Percentiles rank a stretch among this genome's conserved stretches.
Conservation (phyloP, 371 early-diverging fungal species). For the Smittium culicis region DNA sequence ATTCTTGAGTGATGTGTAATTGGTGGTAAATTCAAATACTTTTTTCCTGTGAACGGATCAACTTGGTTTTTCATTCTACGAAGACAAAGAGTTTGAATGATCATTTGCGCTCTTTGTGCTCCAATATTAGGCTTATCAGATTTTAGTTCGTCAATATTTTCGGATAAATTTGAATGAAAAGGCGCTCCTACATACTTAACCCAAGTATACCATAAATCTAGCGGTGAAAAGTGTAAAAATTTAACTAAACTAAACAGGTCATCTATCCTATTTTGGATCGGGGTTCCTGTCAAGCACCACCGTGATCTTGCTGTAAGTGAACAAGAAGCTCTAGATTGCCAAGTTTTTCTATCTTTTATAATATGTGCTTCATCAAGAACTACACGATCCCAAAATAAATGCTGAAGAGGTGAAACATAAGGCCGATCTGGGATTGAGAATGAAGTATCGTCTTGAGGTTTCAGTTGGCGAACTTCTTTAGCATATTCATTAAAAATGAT, state of each 20-base stretch:
- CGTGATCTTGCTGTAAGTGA: constrained; percentile 43
- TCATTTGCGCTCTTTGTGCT: constrained; percentile 21
- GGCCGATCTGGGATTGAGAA: constrained; percentile 31
- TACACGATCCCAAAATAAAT: constrained; percentile 33
- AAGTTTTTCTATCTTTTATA: constrained; percentile 62
- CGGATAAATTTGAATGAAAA: constrained; percentile 33
- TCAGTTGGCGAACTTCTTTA: constrained; percentile 8
- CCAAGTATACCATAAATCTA: constrained; percentile 37
- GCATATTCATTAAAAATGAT: constrained; percentile 33
- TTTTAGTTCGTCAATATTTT: constrained; percentile 17
- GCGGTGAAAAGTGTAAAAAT: constrained; percentile 58
- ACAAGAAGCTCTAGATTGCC: constrained; percentile 44
- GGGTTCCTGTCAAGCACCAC: constrained; percentile 81
- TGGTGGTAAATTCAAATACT: constrained; percentile 35
- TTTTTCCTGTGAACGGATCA: constrained; percentile 20
- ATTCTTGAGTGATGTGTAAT: constrained; percentile 29
- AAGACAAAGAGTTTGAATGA: constrained; percentile 26
- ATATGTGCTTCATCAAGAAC: constrained; percentile 85
- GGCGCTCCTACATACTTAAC: constrained; percentile 38
- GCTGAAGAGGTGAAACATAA: constrained; percentile 37
- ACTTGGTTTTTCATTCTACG: constrained; percentile 30
- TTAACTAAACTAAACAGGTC: constrained; percentile 71
- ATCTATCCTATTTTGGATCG: constrained; percentile 76
- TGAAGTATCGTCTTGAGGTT: constrained; percentile 1
- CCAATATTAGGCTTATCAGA: constrained; percentile 28